Evolutionary conservation across 768 basidiomycete genomes (phyloP), one percentile per base, ranked within the genome.

Genomic region (Tulasnella calospora): DNA sequence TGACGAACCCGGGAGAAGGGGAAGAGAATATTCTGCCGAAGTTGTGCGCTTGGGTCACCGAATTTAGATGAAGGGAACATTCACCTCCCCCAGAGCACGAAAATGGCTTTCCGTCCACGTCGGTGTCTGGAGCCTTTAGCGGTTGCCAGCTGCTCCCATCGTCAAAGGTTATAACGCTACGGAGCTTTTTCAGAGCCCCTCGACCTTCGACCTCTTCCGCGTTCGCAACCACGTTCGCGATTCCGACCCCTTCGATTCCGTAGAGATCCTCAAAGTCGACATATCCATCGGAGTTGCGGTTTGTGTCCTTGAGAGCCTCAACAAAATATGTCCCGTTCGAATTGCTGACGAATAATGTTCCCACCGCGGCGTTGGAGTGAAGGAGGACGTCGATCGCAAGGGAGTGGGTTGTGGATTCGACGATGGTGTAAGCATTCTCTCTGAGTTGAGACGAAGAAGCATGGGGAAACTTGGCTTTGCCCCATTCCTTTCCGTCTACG

Each of bases 321-420:
- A 95, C 92, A 83, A 99, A 99, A 84, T 90, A 96, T 19, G 96
- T 98, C 4, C 98, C 98, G 81, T 98, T 96, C 47, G 93, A 94
- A 84, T 98, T 98, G 85, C 92, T 94, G 76, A 97, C 92, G 86
- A 98, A 99, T 19, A 99, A 86, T 2, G 97, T 98, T 2, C 98
- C 98, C 61, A 96, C 89, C 13, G 86, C 84, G 77, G 85, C 85
- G 3, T 85, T 83, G 8, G 86, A 84, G 79, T 88, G 86, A 12
- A 94, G 87, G 73, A 97, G 89, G 70, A 99, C 96, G 82, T 99
- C 98, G 51, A 99, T 94, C 5, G 92, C 94, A 35, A 99, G 88
- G 9, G 96, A 98, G 83, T 98, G 95, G 0, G 92, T 91, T 12
- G 95, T 96, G 4, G 92, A 93, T 84, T 99, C 96, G 79, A 99